Evolutionary conservation across 257 asterid genomes (phyloP).

Genomic region (Solanum sejunctum): DNA sequence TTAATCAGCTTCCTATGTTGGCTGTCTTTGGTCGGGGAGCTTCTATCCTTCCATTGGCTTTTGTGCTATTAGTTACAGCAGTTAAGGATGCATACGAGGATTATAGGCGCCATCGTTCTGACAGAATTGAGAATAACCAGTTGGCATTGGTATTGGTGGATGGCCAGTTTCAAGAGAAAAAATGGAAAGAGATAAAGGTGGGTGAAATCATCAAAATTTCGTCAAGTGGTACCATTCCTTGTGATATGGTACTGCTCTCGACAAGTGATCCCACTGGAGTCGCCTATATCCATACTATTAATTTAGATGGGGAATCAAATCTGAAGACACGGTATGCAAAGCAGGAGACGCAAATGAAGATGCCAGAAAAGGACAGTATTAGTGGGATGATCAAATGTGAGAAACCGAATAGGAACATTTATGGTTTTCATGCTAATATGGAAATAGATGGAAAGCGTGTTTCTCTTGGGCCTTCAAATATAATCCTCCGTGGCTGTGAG

Average conservation of each 20-base stretch:
- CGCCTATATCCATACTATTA: constrained; percentile 78
- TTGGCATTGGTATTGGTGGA: constrained; percentile 48
- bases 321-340: constrained; percentile 90
- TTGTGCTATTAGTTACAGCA: constrained; percentile 86
- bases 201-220: constrained; percentile 71
- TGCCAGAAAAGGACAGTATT: constrained; percentile 24
- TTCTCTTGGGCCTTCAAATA: constrained; percentile 95
- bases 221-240: constrained; percentile 69
- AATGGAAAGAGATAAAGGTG: constrained; percentile 73
- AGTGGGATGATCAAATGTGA: constrained; percentile 80
- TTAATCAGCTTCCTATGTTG: constrained; percentile 93
- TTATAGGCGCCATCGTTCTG: constrained; percentile 79
- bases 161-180: constrained; percentile 46
- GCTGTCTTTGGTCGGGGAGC: constrained; percentile 96
- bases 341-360: constrained; percentile 80
- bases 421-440: constrained; percentile 87
- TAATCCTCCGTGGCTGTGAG: constrained; percentile 89
- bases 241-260: constrained; percentile 90
- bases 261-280: constrained; percentile 89
- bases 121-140: constrained; percentile 75
- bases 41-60: constrained; percentile 74
- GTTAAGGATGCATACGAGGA: constrained; percentile 91
- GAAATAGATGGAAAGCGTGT: constrained; percentile 76
- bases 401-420: constrained; percentile 89
- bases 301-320: constrained; percentile 97